Conservation (phyloP, 345 rosid species). For the Arabidopsis suecica region DNA sequence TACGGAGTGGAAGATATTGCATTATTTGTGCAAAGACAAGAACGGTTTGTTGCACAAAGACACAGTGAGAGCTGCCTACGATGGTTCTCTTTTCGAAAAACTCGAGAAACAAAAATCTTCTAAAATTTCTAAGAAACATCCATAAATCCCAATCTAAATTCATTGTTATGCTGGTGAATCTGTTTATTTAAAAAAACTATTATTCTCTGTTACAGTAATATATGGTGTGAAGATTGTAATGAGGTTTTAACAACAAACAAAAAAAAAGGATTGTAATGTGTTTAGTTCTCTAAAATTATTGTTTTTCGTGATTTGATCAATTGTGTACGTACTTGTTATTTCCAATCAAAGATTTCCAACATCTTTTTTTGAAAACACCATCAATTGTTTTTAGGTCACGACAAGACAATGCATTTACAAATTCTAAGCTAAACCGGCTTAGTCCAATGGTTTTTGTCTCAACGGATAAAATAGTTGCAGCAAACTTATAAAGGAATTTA, state of each 20-base stretch:
- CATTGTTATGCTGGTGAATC: background rate
- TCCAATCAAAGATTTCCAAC: background rate
- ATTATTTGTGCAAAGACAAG: slow-evolving; percentile 67
- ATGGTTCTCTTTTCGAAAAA: slow-evolving; percentile 74
- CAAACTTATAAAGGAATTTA: too few species aligned
- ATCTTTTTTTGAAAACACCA: too few species aligned
- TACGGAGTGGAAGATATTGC: slow-evolving; percentile 76
- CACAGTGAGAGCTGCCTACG: slow-evolving; percentile 66
- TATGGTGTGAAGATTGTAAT: slow-evolving; percentile 23
- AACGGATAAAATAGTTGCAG: too few species aligned
- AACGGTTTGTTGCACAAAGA: slow-evolving; percentile 72
- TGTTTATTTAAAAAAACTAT: background rate
- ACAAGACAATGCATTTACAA: too few species aligned
- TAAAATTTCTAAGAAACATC: slow-evolving; percentile 47
- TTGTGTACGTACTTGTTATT: background rate
- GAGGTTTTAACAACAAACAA: background rate
- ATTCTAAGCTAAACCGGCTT: background rate
- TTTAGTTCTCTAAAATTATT: background rate
- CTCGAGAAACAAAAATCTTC: slow-evolving; percentile 63
- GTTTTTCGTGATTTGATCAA: background rate
- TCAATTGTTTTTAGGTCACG: too few species aligned
- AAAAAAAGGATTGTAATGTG: slow-evolving; percentile 15
- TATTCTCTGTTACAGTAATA: slow-evolving; percentile 17
- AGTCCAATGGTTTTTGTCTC: background rate
- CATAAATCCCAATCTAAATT: background rate